phyloP scores from a whole-genome alignment of 225 moss, liverwort and hornwort species.

The Antitrichia curtipendula region DNA sequence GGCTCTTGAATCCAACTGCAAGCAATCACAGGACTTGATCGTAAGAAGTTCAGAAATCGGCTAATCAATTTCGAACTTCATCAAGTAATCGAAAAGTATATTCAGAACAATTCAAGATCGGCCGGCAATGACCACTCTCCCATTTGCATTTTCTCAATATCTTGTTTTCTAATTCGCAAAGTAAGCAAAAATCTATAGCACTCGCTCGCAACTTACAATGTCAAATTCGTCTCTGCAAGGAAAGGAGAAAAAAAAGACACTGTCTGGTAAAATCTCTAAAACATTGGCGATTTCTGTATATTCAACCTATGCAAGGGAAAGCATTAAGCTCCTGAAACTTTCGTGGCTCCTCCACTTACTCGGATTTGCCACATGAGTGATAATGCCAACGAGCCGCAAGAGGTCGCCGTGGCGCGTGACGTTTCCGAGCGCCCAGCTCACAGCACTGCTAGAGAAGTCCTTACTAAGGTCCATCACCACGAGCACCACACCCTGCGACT shows the following conservation, averaged over 20 bases:
- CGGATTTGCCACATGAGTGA: conserved; percentile 25
- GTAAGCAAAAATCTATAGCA: not conserved
- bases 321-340: not conserved
- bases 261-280: not conserved
- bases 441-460: conserved; percentile 17
- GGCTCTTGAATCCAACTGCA: conserved; percentile 46
- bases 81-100: not conserved
- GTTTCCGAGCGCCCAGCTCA: conserved; percentile 30
- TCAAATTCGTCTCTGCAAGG: not conserved
- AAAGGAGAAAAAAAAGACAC: not conserved
- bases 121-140: not conserved
- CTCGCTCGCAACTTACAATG: not conserved
- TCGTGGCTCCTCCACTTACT: conserved; percentile 9
- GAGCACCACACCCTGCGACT: conserved; percentile 37
- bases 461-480: conserved; percentile 33
- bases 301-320: not conserved
- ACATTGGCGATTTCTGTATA: not conserved
- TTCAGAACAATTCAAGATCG: not conserved
- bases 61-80: not conserved
- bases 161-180: not conserved
- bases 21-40: not conserved
- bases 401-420: conserved; percentile 33
- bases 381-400: conserved; percentile 33
- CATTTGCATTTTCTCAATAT: not conserved
- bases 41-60: not conserved